phyloP scores from a whole-genome alignment of 2,329 filamentous ascomycete species.

The Fusarium pseudonygamai region DNA sequence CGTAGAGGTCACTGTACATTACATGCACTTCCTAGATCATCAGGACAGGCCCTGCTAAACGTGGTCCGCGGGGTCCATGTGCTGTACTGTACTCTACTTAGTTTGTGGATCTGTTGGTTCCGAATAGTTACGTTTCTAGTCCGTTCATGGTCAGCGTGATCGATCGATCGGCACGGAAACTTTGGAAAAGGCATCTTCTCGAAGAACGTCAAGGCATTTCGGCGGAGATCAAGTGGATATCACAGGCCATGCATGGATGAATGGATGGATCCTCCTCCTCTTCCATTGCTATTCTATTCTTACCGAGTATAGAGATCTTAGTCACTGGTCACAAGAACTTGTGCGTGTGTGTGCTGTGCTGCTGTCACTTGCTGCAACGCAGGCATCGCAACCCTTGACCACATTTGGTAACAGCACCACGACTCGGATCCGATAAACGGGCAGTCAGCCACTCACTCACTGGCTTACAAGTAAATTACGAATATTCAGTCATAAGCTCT shows the following conservation, averaged over 20 bases:
- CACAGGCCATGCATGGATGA: background rate
- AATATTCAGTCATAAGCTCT: constrained; percentile 7
- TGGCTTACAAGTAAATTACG: background rate
- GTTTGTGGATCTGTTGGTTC: background rate
- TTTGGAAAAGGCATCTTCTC: background rate
- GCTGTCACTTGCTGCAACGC: background rate
- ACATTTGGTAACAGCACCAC: background rate
- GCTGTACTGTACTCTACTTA: background rate
- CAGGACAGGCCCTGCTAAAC: background rate
- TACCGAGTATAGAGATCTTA: background rate
- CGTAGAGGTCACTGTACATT: background rate
- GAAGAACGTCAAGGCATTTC: background rate
- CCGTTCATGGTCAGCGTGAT: constrained; percentile 11
- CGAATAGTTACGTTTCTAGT: background rate
- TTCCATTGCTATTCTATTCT: background rate
- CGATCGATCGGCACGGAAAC: constrained; percentile 21
- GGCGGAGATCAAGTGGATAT: constrained; percentile 3
- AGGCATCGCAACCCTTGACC: background rate
- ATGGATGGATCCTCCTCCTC: background rate
- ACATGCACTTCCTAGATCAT: background rate
- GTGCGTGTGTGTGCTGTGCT: background rate
- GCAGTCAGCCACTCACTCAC: background rate
- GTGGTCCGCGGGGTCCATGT: background rate
- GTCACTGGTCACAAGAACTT: background rate
- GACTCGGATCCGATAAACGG: constrained; percentile 14